Evolutionary conservation across 768 basidiomycete genomes (phyloP).

Genomic region (Collybia nuda): DNA sequence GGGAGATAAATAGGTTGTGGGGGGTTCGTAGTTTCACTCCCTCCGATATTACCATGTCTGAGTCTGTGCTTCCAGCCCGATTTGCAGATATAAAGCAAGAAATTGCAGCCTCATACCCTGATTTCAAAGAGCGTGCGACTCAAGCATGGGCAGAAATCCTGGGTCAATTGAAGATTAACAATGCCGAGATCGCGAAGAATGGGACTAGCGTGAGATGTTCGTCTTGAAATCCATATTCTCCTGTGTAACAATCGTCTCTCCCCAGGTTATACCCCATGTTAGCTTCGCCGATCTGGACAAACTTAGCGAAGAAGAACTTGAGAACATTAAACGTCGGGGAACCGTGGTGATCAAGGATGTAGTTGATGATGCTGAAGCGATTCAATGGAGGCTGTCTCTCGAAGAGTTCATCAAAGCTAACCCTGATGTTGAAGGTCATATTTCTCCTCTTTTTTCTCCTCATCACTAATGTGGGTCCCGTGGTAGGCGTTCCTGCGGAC

Average conservation of each 20-base stretch:
- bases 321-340: conserved; percentile 52
- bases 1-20: background rate
- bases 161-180: conserved; percentile 44
- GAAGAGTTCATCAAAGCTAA: conserved; percentile 58
- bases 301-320: conserved; percentile 44
- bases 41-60: conserved; percentile 5
- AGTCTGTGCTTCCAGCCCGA: conserved; percentile 38
- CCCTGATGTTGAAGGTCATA: conserved; percentile 51
- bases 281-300: conserved; percentile 52
- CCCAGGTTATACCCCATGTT: conserved; percentile 62
- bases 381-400: conserved; percentile 56
- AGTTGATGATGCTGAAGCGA: conserved; percentile 54
- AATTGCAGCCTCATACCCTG: conserved; percentile 50
- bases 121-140: conserved; percentile 49
- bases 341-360: conserved; percentile 62
- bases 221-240: background rate
- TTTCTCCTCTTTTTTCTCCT: background rate
- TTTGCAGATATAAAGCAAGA: conserved; percentile 59
- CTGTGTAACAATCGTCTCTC: background rate
- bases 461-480: background rate
- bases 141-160: conserved; percentile 61
- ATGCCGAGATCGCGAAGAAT: conserved; percentile 40
- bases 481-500: conserved; percentile 47
- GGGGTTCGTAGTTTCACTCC: too few species aligned
- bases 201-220: conserved; percentile 47